These are phyloP conservation scores for Penstemon eatonii DNA, from an alignment of 257 asterid species.

Conservation along the genomic window DNA sequence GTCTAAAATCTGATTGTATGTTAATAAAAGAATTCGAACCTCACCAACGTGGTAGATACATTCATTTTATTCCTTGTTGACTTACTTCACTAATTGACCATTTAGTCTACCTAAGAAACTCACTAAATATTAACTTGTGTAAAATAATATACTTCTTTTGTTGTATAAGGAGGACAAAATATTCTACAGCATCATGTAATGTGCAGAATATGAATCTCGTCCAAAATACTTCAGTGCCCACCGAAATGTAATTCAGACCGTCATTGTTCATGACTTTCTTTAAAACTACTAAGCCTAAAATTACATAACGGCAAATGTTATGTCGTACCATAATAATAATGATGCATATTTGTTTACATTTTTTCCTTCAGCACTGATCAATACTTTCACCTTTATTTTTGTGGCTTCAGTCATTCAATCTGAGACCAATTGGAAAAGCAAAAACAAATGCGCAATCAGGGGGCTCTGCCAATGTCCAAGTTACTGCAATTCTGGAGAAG, in stretches of 20 bases:
- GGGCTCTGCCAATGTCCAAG: conserved; percentile 55
- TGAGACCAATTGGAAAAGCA: conserved; percentile 63
- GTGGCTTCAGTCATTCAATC: conserved; percentile 70
- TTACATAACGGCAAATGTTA: neutral
- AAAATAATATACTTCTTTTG: neutral
- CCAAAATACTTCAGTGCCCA: neutral
- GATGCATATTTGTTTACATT: neutral
- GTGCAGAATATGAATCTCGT: neutral
- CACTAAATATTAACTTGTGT: neutral
- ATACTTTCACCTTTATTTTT: conserved; percentile 11
- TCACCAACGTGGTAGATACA: neutral
- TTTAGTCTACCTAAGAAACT: conserved; percentile 17
- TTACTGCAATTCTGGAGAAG: conserved; percentile 78
- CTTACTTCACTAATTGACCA: conserved; percentile 15
- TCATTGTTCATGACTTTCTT: neutral
- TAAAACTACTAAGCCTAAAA: neutral
- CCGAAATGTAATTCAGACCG: neutral
- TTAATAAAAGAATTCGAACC: no score
- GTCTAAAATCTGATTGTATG: neutral
- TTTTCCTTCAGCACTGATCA: conserved; percentile 23
- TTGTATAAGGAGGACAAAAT: no score
- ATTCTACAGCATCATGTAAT: neutral
- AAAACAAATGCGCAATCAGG: conserved; percentile 49
- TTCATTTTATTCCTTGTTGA: conserved; percentile 11
- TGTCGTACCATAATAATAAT: conserved; percentile 1